Conservation (phyloP, 257 asterid genomes). For the Salvia hispanica region DNA sequence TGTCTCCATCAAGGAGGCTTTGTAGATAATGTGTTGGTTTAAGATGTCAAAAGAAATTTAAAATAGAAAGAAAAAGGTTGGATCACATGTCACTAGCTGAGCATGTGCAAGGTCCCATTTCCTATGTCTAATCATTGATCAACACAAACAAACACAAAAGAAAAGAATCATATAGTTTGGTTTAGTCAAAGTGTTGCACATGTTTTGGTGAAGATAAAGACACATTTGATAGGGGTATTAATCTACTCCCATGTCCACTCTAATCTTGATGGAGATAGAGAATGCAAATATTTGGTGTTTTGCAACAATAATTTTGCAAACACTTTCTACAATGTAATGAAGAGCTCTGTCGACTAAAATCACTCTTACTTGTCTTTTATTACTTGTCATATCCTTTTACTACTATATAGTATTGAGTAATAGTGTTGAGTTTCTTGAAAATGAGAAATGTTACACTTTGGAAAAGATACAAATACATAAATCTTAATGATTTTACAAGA, state of each 20-base stretch:
- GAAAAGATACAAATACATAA: background rate
- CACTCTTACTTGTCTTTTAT: background rate
- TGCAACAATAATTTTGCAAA: constrained; percentile 2
- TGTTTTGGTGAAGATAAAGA: constrained; percentile 52
- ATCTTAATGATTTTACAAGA: background rate
- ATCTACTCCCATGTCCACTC: constrained; percentile 34
- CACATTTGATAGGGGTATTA: constrained; percentile 46
- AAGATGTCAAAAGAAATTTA: constrained; percentile 42
- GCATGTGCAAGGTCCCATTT: constrained; percentile 64
- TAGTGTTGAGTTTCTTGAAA: background rate
- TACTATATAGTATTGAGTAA: background rate
- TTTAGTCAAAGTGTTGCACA: constrained; percentile 60
- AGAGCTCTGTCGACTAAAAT: background rate
- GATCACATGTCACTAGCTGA: constrained; percentile 45
- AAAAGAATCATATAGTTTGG: constrained; percentile 22
- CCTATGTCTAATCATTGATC: constrained; percentile 50
- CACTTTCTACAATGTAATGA: background rate
- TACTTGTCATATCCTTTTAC: background rate
- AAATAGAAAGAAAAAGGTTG: constrained; percentile 6
- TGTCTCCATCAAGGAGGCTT: constrained; percentile 71
- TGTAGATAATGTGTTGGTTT: constrained; percentile 40
- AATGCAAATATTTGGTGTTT: background rate
- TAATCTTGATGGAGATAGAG: too few species aligned
- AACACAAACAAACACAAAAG: constrained; percentile 32
- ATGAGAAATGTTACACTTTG: background rate